A percentile compares a stretch with the other conserved stretches of the same genome.
phyloP scores from a whole-genome alignment of 768 basidiomycete genomes.

The Lentinula aciculospora region DNA sequence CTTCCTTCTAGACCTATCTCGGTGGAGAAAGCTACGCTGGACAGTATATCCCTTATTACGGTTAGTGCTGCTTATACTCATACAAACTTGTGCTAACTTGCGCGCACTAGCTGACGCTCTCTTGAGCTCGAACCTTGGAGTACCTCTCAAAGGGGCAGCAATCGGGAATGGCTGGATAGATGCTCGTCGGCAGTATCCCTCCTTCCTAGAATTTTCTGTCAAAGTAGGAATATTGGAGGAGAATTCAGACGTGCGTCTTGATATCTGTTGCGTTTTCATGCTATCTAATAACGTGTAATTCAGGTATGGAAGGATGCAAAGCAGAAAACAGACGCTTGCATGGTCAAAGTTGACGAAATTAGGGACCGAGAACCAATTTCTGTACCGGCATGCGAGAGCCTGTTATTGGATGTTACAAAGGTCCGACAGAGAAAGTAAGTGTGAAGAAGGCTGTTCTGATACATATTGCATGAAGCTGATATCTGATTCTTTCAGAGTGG shows the following conservation, averaged over 20 bases:
- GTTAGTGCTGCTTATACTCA: constrained; percentile 29
- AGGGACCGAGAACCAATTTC: constrained; percentile 51
- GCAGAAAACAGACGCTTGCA: constrained; percentile 53
- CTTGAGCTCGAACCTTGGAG: constrained; percentile 49
- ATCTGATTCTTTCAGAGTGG: constrained; percentile 36
- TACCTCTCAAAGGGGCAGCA: constrained; percentile 72
- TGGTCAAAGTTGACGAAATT: constrained; percentile 34
- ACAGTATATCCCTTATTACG: constrained; percentile 96
- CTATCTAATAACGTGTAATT: background rate
- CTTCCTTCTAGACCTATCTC: constrained; percentile 73
- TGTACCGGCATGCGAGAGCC: constrained; percentile 49
- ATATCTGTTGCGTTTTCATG: constrained; percentile 1
- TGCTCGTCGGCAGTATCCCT: constrained; percentile 78
- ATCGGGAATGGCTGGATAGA: constrained; percentile 99
- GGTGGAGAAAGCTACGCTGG: constrained; percentile 97
- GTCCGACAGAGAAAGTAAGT: constrained; percentile 33
- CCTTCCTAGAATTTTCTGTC: constrained; percentile 83
- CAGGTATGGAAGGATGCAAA: constrained; percentile 63
- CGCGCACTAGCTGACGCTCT: constrained; percentile 63
- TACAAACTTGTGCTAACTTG: background rate
- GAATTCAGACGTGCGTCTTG: constrained; percentile 52
- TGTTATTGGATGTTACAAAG: constrained; percentile 42
- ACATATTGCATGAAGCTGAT: background rate
- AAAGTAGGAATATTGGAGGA: constrained; percentile 74
- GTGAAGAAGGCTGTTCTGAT: background rate